These are phyloP conservation scores for Pholiota microspora DNA, from an alignment of 768 basidiomycete genomes.

Conservation along the genomic window DNA sequence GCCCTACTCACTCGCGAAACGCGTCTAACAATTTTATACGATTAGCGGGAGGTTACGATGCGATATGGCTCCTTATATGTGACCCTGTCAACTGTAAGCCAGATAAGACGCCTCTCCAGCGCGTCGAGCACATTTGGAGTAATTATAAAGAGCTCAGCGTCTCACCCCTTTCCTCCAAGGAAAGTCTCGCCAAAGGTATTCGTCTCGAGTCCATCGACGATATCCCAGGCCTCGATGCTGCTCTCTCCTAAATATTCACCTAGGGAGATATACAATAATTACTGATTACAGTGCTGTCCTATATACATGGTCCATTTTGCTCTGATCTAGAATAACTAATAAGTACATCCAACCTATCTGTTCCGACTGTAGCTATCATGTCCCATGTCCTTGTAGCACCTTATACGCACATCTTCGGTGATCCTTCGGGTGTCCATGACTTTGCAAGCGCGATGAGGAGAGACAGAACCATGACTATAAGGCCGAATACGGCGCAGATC, in stretches of 20 bases:
- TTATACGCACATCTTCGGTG: slow-evolving; percentile 67
- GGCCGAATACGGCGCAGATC: slow-evolving; percentile 70
- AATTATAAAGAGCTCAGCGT: slow-evolving; percentile 60
- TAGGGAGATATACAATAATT: slow-evolving; percentile 6
- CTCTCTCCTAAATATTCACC: slow-evolving; percentile 20
- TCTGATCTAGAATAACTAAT: slow-evolving; percentile 19
- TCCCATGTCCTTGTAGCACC: background rate
- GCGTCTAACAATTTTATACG: too few species aligned
- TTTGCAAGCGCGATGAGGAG: slow-evolving; percentile 75
- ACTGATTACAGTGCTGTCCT: slow-evolving; percentile 20
- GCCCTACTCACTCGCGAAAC: too few species aligned
- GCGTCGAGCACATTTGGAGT: slow-evolving; percentile 70
- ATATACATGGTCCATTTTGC: slow-evolving; percentile 21
- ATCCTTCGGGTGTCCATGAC: slow-evolving; percentile 71
- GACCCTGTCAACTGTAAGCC: slow-evolving; percentile 48
- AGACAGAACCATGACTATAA: slow-evolving; percentile 74
- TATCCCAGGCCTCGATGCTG: slow-evolving; percentile 52
- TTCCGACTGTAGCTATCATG: background rate
- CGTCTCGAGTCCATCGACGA: slow-evolving; percentile 58
- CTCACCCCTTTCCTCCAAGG: slow-evolving; percentile 68
- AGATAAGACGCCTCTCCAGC: slow-evolving; percentile 49
- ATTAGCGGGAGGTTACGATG: slow-evolving; percentile 94
- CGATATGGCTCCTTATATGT: slow-evolving; percentile 89
- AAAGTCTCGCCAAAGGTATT: slow-evolving; percentile 67
- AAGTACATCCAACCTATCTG: slow-evolving; percentile 5